Evolutionary conservation across 495 filamentous ascomycete genomes (phyloP), one percentile per base, ranked within the genome.

Genomic region (Aspergillus coremiiformis): DNA sequence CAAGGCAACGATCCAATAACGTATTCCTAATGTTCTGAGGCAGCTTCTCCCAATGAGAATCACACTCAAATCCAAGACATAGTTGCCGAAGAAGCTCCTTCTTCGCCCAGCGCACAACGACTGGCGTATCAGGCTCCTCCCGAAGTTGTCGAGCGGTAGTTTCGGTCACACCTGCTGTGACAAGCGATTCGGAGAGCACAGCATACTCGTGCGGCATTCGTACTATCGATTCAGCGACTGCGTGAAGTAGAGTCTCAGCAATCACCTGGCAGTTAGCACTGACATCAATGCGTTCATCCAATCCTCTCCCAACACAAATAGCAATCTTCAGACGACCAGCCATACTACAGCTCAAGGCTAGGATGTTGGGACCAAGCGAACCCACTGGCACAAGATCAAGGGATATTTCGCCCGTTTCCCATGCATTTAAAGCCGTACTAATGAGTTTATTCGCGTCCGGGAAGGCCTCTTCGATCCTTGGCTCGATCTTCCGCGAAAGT

Each of bases 221-320:
- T 61, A 80, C 64, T 19, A 72, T 62, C 5, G 70, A 64, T 56
- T 82, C 75, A 0, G 69, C 69, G 41, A 76, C 74, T 12, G 76
- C 73, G 49, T 81, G 79, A 0, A 81, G 52, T n/a, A 83, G 51
- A 17, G 73, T 74, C 57, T 83, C 79, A 0, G 79, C 79, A 47
- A 81, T 76, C 19, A 74, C 63, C 24, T 66, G 66, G 49, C 71
- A 75, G 49, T 76, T 78, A 17, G 67, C 67, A 29, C 63, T 68
- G 24, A 77, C 63, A 53, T 77, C 74, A 30, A 74, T 60, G 11
- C 63, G 58, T 35, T 67, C 54, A 39, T 71, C 60, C 24, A 67
- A 49, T 2, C 66, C 64, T 15, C 68, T 66, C 43, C 67, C 67
- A 11, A 76, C 65, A 26, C 69, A 63, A n/a, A 80, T 63, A 14